Percentiles rank a stretch among this genome's conserved stretches.
Conservation (phyloP, 2,329 filamentous ascomycete species). For the Emydomyces testavorans region DNA sequence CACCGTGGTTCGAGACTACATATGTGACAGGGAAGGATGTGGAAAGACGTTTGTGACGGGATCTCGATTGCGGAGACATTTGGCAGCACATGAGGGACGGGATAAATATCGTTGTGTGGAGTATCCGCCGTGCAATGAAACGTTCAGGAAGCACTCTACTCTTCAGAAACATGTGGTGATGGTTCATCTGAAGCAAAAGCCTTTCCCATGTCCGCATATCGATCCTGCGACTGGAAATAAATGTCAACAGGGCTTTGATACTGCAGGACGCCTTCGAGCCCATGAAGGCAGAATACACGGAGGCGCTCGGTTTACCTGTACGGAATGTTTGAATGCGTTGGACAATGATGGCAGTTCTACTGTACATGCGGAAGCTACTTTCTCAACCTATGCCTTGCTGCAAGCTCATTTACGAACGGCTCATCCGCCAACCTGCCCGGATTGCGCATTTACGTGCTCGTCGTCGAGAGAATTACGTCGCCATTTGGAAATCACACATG, state of each 20-base stretch:
- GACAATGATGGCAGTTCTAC: conserved; percentile 14
- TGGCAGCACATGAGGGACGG: conserved; percentile 64
- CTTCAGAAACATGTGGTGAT: conserved; percentile 70
- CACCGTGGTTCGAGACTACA: conserved; percentile 55
- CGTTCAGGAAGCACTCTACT: conserved; percentile 79
- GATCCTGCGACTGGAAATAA: conserved; percentile 41
- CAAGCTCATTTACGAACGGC: conserved; percentile 60
- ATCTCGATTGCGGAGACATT: conserved; percentile 64
- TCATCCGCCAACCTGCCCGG: conserved; percentile 61
- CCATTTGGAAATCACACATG: conserved; percentile 70
- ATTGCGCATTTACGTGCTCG: conserved; percentile 59
- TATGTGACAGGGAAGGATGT: conserved; percentile 62
- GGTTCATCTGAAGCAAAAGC: conserved; percentile 59
- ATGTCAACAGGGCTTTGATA: conserved; percentile 64
- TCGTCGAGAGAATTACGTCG: conserved; percentile 57
- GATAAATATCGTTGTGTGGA: conserved; percentile 64
- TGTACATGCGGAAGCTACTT: conserved; percentile 35
- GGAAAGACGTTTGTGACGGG: conserved; percentile 71
- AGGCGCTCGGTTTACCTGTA: conserved; percentile 61
- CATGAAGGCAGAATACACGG: conserved; percentile 63
- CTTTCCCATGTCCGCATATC: conserved; percentile 58
- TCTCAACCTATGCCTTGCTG: conserved; percentile 60
- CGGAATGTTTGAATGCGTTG: conserved; percentile 49
- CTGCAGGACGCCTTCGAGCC: conserved; percentile 55
- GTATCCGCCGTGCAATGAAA: conserved; percentile 58